phyloP scores from a whole-genome alignment of 1,139 yeast genomes.

The Yamadazyma taylorii region DNA sequence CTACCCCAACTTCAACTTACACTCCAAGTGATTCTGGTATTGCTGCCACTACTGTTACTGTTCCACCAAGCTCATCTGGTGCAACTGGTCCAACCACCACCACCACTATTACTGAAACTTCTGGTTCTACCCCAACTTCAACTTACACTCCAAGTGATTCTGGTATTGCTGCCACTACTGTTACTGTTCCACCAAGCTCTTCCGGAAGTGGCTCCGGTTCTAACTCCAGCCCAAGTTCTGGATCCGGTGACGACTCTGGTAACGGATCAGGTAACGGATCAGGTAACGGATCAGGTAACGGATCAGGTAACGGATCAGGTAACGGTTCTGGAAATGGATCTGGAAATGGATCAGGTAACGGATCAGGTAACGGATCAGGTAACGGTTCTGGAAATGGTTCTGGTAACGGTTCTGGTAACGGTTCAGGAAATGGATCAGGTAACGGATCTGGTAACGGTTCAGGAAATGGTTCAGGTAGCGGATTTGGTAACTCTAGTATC shows the following conservation, averaged over 20 bases:
- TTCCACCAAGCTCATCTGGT: conserved; percentile 8
- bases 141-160: conserved; percentile 2
- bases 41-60: conserved; percentile 6
- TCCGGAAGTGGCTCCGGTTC: conserved; percentile 3
- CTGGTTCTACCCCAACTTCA: conserved; percentile 1
- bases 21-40: conserved; percentile 2
- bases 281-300: conserved; percentile 6
- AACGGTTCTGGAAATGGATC: conserved; percentile 2
- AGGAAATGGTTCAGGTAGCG: conserved; percentile 13
- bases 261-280: conserved; percentile 2
- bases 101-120: conserved; percentile 7
- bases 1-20: neutral
- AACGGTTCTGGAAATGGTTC: conserved; percentile 5
- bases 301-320: conserved; percentile 3
- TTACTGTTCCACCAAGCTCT: conserved; percentile 8
- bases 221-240: conserved; percentile 10
- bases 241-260: conserved; percentile 4
- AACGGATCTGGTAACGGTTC: conserved; percentile 9
- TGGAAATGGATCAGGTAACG: neutral
- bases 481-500: conserved; percentile 17
- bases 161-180: conserved; percentile 5
- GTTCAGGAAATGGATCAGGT: conserved; percentile 12
- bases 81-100: conserved; percentile 12
- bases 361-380: conserved; percentile 4
- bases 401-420: conserved; percentile 8